Evolutionary conservation across 2,329 filamentous ascomycete genomes (phyloP).

Genomic region (Neurospora sp.): DNA sequence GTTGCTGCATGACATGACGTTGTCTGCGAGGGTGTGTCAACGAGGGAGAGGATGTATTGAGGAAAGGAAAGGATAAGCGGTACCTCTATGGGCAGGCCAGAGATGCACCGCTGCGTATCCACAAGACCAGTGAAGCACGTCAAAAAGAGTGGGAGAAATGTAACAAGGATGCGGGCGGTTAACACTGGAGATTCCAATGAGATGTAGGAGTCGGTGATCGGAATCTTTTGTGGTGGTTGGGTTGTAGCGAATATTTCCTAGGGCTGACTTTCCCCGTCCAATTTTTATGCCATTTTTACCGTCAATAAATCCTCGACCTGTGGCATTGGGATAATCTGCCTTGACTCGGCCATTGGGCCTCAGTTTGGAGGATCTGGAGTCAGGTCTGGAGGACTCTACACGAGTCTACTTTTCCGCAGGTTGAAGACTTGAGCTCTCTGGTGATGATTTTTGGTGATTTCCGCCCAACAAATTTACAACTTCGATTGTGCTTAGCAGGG

Average conservation of each 20-base stretch:
- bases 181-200: neutral
- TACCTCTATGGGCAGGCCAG: constrained; percentile 2
- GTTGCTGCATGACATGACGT: constrained; percentile 14
- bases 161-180: neutral
- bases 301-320: neutral
- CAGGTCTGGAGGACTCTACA: neutral
- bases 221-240: neutral
- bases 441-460: neutral
- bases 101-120: constrained; percentile 8
- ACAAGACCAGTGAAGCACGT: neutral
- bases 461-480: neutral
- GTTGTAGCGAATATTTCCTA: neutral
- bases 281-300: neutral
- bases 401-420: neutral
- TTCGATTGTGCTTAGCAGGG: neutral
- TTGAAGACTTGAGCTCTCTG: neutral
- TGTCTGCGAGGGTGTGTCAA: constrained; percentile 4
- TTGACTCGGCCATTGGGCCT: neutral
- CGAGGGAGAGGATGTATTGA: constrained; percentile 6
- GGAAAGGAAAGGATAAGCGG: constrained; percentile 9
- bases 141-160: neutral
- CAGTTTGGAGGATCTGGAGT: neutral
- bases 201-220: neutral
- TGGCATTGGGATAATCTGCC: neutral
- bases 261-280: neutral